These are phyloP conservation scores for Pelargonium citronellum DNA, from an alignment of 441 rosid genomes.

Conservation along the genomic window DNA sequence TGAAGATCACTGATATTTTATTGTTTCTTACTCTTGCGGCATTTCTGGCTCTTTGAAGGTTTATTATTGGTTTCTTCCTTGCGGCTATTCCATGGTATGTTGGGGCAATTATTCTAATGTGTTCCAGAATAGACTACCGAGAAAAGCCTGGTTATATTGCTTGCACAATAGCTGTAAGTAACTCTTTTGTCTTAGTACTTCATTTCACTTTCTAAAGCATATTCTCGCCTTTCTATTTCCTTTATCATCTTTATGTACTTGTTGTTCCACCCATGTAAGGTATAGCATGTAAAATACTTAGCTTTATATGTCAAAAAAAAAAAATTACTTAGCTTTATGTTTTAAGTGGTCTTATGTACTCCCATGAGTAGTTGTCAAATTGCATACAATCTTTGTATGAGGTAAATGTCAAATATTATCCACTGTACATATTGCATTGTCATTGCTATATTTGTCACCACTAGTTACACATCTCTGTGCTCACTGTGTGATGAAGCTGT, in stretches of 20 bases:
- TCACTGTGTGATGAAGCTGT: not conserved
- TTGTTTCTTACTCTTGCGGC: conserved; percentile 1
- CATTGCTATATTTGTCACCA: not conserved
- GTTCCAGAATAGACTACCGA: conserved; percentile 56
- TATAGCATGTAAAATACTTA: too few species aligned
- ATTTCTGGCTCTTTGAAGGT: conserved; percentile 43
- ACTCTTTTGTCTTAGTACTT: conserved; percentile 12
- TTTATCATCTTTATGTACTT: too few species aligned
- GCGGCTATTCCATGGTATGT: conserved; percentile 84
- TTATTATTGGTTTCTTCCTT: conserved; percentile 77
- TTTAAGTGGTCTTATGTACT: too few species aligned
- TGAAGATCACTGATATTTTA: not conserved
- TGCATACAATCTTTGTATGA: not conserved
- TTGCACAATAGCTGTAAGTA: conserved; percentile 78
- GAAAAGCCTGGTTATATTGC: conserved; percentile 84
- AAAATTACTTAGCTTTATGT: too few species aligned
- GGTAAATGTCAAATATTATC: not conserved
- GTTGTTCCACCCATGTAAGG: not conserved
- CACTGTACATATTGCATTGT: not conserved
- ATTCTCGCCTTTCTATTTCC: not conserved
- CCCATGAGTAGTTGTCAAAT: too few species aligned
- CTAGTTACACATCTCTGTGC: not conserved
- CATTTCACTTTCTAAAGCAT: conserved; percentile 1
- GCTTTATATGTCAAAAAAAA: too few species aligned
- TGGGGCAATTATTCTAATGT: conserved; percentile 55